Conservation (phyloP, 441 rosid species). For the Kokia cookei region DNA sequence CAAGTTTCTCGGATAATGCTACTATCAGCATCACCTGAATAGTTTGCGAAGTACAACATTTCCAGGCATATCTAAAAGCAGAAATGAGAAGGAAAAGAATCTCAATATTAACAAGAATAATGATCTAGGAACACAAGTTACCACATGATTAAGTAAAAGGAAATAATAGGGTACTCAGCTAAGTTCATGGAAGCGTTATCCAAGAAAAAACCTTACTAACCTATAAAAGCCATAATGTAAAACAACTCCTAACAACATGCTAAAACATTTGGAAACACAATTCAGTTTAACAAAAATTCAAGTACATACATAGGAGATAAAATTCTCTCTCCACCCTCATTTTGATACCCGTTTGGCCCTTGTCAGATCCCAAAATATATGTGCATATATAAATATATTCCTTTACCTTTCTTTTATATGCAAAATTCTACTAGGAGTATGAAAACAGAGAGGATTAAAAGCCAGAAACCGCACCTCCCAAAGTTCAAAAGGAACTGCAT, state of each 20-base stretch:
- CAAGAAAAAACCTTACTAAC: not conserved
- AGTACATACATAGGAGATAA: not conserved
- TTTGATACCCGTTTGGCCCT: not conserved
- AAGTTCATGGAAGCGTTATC: not conserved
- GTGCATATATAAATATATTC: not conserved
- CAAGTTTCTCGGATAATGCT: conserved; percentile 92
- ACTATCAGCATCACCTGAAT: conserved; percentile 87
- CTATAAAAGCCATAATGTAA: not conserved
- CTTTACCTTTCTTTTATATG: not conserved
- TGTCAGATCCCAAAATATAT: not conserved
- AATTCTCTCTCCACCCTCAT: not conserved
- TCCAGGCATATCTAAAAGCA: conserved; percentile 74
- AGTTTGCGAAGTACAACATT: conserved; percentile 92
- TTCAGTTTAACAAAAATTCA: not conserved
- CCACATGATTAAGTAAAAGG: not conserved
- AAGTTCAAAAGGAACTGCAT: conserved; percentile 91
- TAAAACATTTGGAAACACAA: not conserved
- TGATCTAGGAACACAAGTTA: not conserved
- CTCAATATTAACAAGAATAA: not conserved
- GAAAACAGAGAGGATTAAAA: conserved; percentile 1
- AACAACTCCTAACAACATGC: not conserved
- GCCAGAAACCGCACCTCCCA: conserved; percentile 69
- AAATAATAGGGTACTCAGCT: not conserved
- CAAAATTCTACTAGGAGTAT: not conserved
- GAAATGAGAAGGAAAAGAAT: conserved; percentile 14